Conservation (phyloP, 768 basidiomycete genomes). For the Amanita molliuscula region DNA sequence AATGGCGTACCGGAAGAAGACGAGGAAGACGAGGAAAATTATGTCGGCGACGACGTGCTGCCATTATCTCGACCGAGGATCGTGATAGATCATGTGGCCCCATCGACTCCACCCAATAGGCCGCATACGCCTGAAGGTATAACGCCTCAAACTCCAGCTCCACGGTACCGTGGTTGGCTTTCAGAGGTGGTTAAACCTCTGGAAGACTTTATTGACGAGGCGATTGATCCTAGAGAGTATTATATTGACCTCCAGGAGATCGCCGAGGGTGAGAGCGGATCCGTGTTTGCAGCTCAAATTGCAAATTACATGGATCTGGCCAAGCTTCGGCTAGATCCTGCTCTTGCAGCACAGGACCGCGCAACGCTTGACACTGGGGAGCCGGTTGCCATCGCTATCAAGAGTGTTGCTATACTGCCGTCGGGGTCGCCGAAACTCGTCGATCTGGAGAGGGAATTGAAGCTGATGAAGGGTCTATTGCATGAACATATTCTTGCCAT, state of each 20-base stretch:
- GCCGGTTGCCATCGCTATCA: conserved; percentile 59
- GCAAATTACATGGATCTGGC: conserved; percentile 16
- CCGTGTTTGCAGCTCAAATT: conserved; percentile 42
- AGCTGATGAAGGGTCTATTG: conserved; percentile 42
- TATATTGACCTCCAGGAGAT: conserved; percentile 69
- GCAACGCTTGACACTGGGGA: conserved; percentile 22
- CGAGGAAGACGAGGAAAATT: conserved; percentile 9
- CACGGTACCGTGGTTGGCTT: conserved; percentile 54
- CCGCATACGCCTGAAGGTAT: conserved; percentile 16
- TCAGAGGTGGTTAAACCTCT: conserved; percentile 48
- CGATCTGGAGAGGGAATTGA: conserved; percentile 53
- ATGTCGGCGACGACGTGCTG: conserved; percentile 12
- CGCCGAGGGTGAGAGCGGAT: conserved; percentile 77
- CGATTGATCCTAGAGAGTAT: conserved; percentile 48
- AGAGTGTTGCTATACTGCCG: conserved; percentile 53
- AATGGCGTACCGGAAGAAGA: conserved; percentile 18
- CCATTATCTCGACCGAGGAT: conserved; percentile 19
- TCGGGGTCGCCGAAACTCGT: conserved; percentile 50
- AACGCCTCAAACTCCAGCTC: conserved; percentile 32
- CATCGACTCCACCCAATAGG: conserved; percentile 11
- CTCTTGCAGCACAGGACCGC: conserved; percentile 26
- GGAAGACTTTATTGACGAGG: conserved; percentile 53
- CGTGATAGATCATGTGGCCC: conserved; percentile 19
- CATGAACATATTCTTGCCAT: conserved; percentile 57
- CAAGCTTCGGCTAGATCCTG: conserved; percentile 29